Conservation (phyloP, 2,329 filamentous ascomycete genomes). For the Cladosporium phlei region DNA sequence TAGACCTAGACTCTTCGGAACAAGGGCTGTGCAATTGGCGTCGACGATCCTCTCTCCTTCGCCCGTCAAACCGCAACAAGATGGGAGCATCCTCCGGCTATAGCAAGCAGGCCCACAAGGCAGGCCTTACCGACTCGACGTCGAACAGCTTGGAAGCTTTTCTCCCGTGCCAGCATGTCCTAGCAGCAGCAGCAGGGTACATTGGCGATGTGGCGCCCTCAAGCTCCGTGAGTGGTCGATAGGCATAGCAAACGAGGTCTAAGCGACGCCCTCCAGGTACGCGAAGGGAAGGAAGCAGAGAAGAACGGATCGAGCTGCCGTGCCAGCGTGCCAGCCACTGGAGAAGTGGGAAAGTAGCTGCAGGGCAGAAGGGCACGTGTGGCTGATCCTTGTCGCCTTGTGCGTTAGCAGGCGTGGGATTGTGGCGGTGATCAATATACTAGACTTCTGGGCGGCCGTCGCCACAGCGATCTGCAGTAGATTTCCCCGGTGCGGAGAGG, state of each 20-base stretch:
- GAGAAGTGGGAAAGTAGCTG: background rate
- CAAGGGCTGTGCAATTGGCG: conserved; percentile 2
- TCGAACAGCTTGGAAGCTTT: background rate
- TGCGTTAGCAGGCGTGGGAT: background rate
- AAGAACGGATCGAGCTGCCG: conserved; percentile 4
- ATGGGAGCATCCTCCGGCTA: conserved; percentile 5
- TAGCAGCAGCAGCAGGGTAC: conserved; percentile 5
- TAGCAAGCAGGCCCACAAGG: background rate
- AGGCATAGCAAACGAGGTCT: background rate
- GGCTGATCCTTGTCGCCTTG: background rate
- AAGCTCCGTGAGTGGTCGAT: background rate
- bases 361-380: background rate
- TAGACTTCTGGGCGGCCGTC: conserved; percentile 1
- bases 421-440: conserved; percentile 8
- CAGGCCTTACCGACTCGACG: conserved; percentile 5
- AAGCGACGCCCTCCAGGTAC: conserved; percentile 7
- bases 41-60: background rate
- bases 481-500: background rate
- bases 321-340: conserved; percentile 4
- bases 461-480: background rate
- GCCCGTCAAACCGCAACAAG: background rate
- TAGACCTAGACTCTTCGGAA: conserved; percentile 1
- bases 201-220: background rate
- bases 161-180: no score
- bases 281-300: background rate